Base-by-base conservation (phyloP, 2,329 filamentous ascomycete genomes). In the Stachybotrys elegans region DNA sequence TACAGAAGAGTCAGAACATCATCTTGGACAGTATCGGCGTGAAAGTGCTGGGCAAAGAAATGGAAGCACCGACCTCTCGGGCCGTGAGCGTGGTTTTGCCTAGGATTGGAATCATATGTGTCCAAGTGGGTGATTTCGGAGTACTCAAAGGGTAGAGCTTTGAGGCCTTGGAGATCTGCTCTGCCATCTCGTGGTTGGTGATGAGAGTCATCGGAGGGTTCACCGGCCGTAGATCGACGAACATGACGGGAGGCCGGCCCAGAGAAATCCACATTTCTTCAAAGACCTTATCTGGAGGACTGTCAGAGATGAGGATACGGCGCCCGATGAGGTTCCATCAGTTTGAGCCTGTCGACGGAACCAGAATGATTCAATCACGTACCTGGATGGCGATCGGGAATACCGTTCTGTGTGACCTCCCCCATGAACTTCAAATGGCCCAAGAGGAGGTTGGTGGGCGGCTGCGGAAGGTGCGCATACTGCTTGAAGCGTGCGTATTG, bases 221-320 rank as follows among this genome's bases (percentile, higher is more conserved):
- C n/a, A 62, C 34, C 3, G 67, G 67, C 12, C 66, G 57, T 5
- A 65, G 45, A 35, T 70, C 66, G 12, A 66, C 17, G 1, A 67
- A 40, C 42, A 66, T 51, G 17, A 66, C 23, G 2, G 63, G 54
- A 5, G 67, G 66, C 8, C 55, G 57, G 1, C 59, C 62, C 9
- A 63, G 42, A 1, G 48, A 45, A 22, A 60, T 48, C n/a, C 47
- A 44, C 49, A 69, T 65, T 12, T 42, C 42, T 21, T 37, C 29
- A 41, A 44, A 47, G 36, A 41, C 23, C 14, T 22, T 12, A 21
- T 37, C 34, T 32, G 17, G 29, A 5, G 6, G 17, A n/a, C 17
- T n/a, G n/a, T n/a, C n/a, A n/a, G n/a, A n/a, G n/a, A n/a, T n/a
- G n/a, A n/a, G n/a, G n/a, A n/a, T n/a, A n/a, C n/a, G n/a, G n/a